Base-by-base conservation (phyloP, 1,284 basidiomycete species). In the Malassezia sympodialis region DNA sequence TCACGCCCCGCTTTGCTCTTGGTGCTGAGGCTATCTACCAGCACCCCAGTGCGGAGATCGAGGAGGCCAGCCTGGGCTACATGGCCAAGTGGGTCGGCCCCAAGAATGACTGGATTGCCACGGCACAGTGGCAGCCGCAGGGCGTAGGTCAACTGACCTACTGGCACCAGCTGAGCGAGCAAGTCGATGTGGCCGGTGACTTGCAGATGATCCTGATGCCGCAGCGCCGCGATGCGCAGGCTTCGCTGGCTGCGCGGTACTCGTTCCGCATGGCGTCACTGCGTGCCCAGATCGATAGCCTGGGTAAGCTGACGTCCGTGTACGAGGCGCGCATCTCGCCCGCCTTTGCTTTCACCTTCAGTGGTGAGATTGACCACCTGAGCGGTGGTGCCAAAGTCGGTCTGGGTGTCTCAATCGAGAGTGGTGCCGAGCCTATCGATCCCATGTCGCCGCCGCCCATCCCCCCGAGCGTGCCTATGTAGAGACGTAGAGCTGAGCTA, bases 141-240 rank as follows among this genome's bases (percentile, higher is more conserved):
- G 91, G 93, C 34, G 82, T 91, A 51, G 71, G 96, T 32, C 87
- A 91, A 76, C 83, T 90, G 40, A 93, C 90, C 14, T 99, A 98
- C 78, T 96, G 88, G 87, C 91, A 96, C 66, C 88, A 88, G 75
- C 78, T 99, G 54, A 85, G 84, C 76, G 90, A 94, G 57, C 91
- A 93, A 78, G 87, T 99, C n/a, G 93, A 98, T 58, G 90, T 93
- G n/a, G 94, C 88, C 14, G 89, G 90, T 31, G 93, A 98, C 72
- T 78, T 99, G 62, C 85, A 90, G 75, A 77, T 93, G 54, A 81
- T 91, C 58, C 59, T 57, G 8, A 75, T 74, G 45, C 78, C 77
- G 19, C 84, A 88, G 75, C 73, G 73, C 54, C 81, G 94, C 67
- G 91, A 96, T 71, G 93, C 93, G 8, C 79, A 90, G 46, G 87